Base-by-base conservation (phyloP, 352 stramenopile genomes). In the Nothophytophthora sp. region DNA sequence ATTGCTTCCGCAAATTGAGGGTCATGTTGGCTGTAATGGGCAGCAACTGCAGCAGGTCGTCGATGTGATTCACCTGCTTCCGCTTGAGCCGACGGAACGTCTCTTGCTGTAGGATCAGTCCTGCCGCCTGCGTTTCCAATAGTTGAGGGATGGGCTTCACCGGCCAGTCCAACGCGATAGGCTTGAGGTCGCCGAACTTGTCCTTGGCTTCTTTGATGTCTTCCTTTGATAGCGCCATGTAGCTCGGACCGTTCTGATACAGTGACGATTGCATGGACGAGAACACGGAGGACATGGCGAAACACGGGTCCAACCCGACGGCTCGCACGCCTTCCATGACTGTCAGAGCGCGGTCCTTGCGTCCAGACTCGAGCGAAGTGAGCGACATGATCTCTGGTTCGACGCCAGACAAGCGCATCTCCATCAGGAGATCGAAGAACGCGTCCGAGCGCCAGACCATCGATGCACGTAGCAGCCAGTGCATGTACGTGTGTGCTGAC, bases 21-120 rank as follows among this genome's bases (percentile, higher is more conserved):
- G 83, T 94, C 76, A 94, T 87, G 51, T 94, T 94, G 50, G 83
- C 81, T 8, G 81, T 92, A 59, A 94, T 94, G 18, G 83, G 83
- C 55, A 94, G 67, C 83, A 94, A 88, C 55, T 90, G 71, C 53
- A 94, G 37, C 8, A 92, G 61, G 27, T 79, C 77, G 38, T 94
- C 83, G 33, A 94, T 90, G 51, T 83, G 79, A 28, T 91, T 82
- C 53, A 94, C 83, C 54, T 90, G 83, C 45, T 76, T 69, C 16
- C 79, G 71, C 50, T 91, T 92, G n/a, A 94, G 61, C 5, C 83
- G 79, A n/a, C 78, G 79, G 63, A 94, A 94, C 12, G 77, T 91
- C 60, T 94, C 83, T 60, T 92, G 81, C 53, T 90, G 76, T n/a
- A 94, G 50, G 8, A 94, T 78, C 9, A 94, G 38, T 1, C 83